Conservation (phyloP, 306 rosid genomes). For the Cicer arietinum region DNA sequence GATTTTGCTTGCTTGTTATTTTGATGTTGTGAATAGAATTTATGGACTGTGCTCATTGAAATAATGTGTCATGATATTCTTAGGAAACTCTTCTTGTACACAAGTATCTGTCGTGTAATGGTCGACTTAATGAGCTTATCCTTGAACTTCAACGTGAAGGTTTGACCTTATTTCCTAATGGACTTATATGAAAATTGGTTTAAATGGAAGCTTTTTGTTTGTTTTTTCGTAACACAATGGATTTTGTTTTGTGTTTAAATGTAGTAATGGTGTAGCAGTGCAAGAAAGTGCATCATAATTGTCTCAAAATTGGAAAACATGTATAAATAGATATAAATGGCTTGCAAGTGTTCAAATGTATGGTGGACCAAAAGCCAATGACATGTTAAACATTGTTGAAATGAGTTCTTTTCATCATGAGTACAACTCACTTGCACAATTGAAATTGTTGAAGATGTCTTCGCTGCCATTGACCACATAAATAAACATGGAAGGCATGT, state of each 20-base stretch:
- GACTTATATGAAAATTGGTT: conserved; percentile 26
- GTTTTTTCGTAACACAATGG: not conserved
- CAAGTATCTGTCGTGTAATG: too few species aligned
- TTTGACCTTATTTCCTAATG: conserved; percentile 39
- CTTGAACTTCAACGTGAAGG: conserved; percentile 72
- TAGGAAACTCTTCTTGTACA: too few species aligned
- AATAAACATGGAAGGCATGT: conserved; percentile 1
- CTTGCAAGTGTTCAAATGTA: conserved; percentile 69
- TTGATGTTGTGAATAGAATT: too few species aligned
- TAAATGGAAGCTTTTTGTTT: conserved; percentile 25
- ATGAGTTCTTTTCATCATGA: conserved; percentile 68
- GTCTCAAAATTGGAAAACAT: conserved; percentile 3
- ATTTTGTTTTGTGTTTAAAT: not conserved
- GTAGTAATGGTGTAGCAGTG: not conserved
- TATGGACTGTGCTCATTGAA: too few species aligned
- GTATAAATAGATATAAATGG: not conserved
- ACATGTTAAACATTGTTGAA: conserved; percentile 56
- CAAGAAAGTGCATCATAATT: conserved; percentile 21
- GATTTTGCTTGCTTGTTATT: too few species aligned
- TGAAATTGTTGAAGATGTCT: conserved; percentile 83
- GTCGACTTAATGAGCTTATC: conserved; percentile 28
- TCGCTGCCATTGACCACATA: conserved; percentile 80
- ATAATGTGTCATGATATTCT: too few species aligned
- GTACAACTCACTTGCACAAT: conserved; percentile 75
- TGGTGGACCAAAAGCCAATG: conserved; percentile 80